These are phyloP conservation scores for Dipteronia dyeriana DNA, from an alignment of 345 rosid genomes.

Conservation along the genomic window DNA sequence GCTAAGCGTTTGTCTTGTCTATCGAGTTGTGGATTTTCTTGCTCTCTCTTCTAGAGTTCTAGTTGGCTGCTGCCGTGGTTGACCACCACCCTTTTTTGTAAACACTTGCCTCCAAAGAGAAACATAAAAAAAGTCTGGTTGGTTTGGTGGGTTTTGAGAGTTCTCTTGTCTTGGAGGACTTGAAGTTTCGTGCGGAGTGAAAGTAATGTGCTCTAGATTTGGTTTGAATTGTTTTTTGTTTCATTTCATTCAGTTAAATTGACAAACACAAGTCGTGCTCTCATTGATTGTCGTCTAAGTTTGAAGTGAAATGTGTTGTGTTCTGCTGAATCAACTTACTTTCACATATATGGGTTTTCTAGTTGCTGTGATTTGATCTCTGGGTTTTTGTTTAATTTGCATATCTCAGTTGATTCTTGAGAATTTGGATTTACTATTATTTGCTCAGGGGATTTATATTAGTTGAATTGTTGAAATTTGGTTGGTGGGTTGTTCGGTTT, in stretches of 20 bases:
- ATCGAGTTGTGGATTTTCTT: conserved; percentile 12
- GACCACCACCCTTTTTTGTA: conserved; percentile 20
- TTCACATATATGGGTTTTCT: conserved; percentile 16
- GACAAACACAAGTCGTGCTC: conserved; percentile 15
- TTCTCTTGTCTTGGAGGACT: background rate
- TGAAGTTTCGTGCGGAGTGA: conserved; percentile 5
- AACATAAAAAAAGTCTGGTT: background rate
- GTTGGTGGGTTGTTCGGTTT: conserved; percentile 1
- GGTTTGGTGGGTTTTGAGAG: background rate
- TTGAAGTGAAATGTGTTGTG: conserved; percentile 6
- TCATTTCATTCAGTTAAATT: conserved; percentile 20
- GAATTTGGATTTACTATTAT: background rate
- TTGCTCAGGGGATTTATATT: conserved; percentile 15
- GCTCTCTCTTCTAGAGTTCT: conserved; percentile 10
- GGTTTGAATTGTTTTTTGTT: conserved; percentile 19
- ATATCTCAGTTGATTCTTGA: background rate
- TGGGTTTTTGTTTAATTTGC: conserved; percentile 18
- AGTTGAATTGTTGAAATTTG: background rate
- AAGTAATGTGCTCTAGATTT: conserved; percentile 7
- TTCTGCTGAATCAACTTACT: background rate
- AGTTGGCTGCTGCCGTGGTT: conserved; percentile 23
- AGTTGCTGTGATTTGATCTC: conserved; percentile 10
- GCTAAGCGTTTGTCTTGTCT: conserved; percentile 23
- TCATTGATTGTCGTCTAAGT: background rate
- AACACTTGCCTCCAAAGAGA: background rate